Evolutionary conservation across 2,329 filamentous ascomycete species (phyloP).

Genomic region (Rasamsonia emersonii): DNA sequence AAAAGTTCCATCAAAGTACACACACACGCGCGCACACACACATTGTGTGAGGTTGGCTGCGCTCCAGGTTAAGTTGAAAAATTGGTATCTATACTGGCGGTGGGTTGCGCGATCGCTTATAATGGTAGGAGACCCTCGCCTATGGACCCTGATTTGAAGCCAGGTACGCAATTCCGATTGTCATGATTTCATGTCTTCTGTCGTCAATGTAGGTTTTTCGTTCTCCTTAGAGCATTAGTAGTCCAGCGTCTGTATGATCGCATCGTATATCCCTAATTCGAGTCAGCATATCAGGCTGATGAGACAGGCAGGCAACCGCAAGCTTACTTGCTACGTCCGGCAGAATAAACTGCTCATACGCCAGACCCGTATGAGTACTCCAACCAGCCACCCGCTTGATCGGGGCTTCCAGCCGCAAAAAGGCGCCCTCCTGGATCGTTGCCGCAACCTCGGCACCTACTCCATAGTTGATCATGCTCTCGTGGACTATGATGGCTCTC

Average conservation of each 20-base stretch:
- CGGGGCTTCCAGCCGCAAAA: conserved; percentile 74
- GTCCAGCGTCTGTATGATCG: conserved; percentile 57
- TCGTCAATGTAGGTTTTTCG: no score
- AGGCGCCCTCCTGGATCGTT: conserved; percentile 79
- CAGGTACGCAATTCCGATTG: no score
- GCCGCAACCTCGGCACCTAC: conserved; percentile 84
- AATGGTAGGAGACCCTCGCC: no score
- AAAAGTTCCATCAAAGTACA: no score
- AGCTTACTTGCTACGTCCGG: conserved; percentile 80
- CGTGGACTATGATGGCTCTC: conserved; percentile 78
- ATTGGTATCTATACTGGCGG: no score
- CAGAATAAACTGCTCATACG: conserved; percentile 72
- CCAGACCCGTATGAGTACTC: conserved; percentile 72
- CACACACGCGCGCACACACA: no score
- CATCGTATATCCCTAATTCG: conserved; percentile 58
- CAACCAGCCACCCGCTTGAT: conserved; percentile 81
- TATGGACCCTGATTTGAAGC: no score
- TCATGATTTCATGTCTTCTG: no score
- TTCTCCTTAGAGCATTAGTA: no score
- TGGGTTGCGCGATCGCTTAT: no score
- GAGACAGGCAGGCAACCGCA: background rate
- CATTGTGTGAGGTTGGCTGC: no score
- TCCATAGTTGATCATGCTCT: conserved; percentile 84
- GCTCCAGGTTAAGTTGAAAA: no score
- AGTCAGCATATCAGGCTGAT: background rate